Evolutionary conservation across 768 basidiomycete species (phyloP).

Genomic region (Artomyces pyxidatus): DNA sequence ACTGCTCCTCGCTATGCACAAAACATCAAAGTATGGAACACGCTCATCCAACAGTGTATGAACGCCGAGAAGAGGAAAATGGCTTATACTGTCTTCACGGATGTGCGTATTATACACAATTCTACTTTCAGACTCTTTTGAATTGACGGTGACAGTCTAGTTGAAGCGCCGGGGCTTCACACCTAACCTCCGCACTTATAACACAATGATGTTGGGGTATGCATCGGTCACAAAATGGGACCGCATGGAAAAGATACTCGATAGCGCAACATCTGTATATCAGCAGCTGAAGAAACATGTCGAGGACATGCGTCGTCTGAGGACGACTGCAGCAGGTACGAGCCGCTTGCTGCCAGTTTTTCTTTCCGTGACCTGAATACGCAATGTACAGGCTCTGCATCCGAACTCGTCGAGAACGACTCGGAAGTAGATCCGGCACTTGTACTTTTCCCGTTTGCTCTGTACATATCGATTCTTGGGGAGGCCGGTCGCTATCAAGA

Average conservation of each 20-base stretch:
- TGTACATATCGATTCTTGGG: slow-evolving; percentile 64
- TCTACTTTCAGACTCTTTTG: background rate
- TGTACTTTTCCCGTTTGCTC: slow-evolving; percentile 33
- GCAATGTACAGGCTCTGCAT: too few relatives aligned
- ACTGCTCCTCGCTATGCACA: slow-evolving; percentile 65
- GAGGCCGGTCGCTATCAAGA: slow-evolving; percentile 50
- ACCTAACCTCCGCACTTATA: slow-evolving; percentile 60
- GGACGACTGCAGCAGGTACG: slow-evolving; percentile 41
- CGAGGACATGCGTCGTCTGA: slow-evolving; percentile 36
- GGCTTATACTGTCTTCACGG: slow-evolving; percentile 57
- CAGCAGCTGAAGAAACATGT: slow-evolving; percentile 46
- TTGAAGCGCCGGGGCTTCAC: slow-evolving; percentile 80
- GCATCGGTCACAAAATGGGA: slow-evolving; percentile 56
- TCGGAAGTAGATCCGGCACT: background rate
- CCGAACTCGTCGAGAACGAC: too few relatives aligned
- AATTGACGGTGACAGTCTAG: slow-evolving; percentile 27
- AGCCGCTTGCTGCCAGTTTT: too few relatives aligned
- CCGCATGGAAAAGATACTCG: slow-evolving; percentile 49
- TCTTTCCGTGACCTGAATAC: too few relatives aligned
- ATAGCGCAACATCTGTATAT: slow-evolving; percentile 53
- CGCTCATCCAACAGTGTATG: slow-evolving; percentile 59
- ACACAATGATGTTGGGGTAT: slow-evolving; percentile 61
- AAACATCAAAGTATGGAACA: slow-evolving; percentile 74
- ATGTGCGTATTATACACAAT: slow-evolving; percentile 38
- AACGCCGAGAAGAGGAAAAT: slow-evolving; percentile 47